Conservation (phyloP, 2,329 filamentous ascomycete genomes). For the Ceratocystis albifundus region DNA sequence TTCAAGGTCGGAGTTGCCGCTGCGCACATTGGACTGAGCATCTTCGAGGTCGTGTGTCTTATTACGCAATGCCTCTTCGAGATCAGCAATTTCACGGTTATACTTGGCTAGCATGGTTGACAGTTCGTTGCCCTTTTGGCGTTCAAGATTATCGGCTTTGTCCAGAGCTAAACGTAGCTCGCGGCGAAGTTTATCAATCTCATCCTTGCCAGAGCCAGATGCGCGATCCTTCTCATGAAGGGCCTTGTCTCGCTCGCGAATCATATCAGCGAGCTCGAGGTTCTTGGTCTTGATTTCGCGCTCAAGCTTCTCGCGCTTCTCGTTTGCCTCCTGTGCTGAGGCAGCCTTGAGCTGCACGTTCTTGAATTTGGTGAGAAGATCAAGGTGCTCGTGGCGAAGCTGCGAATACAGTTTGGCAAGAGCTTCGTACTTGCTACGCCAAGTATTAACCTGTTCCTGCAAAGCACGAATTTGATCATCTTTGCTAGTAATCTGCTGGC, state of each 20-base stretch:
- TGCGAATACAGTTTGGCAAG: slow-evolving; percentile 96
- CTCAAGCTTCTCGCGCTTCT: slow-evolving; percentile 85
- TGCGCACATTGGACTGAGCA: slow-evolving; percentile 61
- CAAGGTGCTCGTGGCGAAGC: slow-evolving; percentile 84
- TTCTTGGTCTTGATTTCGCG: slow-evolving; percentile 99
- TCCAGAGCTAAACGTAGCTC: slow-evolving; percentile 88
- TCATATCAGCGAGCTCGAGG: slow-evolving; percentile 97
- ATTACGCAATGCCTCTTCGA: slow-evolving; percentile 80
- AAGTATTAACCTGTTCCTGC: slow-evolving; percentile 95
- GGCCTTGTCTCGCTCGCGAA: slow-evolving; percentile 85
- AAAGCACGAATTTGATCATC: slow-evolving; percentile 88
- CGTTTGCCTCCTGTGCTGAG: slow-evolving; percentile 92
- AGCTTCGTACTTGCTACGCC: slow-evolving; percentile 93
- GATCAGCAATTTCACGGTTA: slow-evolving; percentile 91
- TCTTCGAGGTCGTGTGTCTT: slow-evolving; percentile 85
- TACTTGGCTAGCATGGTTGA: slow-evolving; percentile 92
- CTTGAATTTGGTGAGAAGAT: slow-evolving; percentile 93
- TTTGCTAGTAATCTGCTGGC: slow-evolving; percentile 75
- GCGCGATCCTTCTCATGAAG: slow-evolving; percentile 83
- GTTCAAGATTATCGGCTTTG: slow-evolving; percentile 80
- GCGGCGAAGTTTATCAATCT: slow-evolving; percentile 85
- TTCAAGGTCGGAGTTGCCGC: slow-evolving; percentile 78
- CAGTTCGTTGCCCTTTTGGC: slow-evolving; percentile 86
- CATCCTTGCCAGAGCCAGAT: slow-evolving; percentile 79
- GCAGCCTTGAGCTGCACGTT: slow-evolving; percentile 89